Base-by-base conservation (phyloP, 495 filamentous ascomycete species). In the Tetracladium marchalianum region DNA sequence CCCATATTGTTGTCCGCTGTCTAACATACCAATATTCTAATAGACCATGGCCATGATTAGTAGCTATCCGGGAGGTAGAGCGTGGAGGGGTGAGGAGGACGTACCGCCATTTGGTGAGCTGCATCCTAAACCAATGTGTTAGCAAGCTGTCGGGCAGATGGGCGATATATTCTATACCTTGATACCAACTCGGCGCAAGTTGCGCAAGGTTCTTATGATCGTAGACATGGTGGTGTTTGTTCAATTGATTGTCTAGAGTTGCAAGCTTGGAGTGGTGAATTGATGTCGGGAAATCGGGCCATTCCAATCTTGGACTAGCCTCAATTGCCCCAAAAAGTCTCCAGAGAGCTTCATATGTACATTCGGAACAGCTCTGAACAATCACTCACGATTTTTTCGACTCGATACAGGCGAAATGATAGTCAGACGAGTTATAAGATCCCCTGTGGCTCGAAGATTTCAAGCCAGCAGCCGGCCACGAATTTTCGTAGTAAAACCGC, bases 31-130 rank as follows among this genome's bases (percentile, higher is more conserved):
- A 44, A 37, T 24, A 42, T 58, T 48, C 55, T 58, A 54, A 6
- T 49, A 37, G 12, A 35, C 15, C 33, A 44, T 40, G 7, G 1
- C 51, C 18, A 47, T 39, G 34, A 19, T 58, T 24, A 58, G 51
- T 32, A 45, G 15, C 43, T 46, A 33, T 51, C n/a, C 36, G 19
- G 39, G 15, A 37, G 5, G 18, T 39, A 18, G 15, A 12, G 31
- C 10, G n/a, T 35, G 32, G 37, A 44, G 51, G 44, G 41, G 39
- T 8, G 41, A 15, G 43, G 31, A 53, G 34, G 44, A 72, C 76
- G 64, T 82, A 95, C 89, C 69, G 90, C 81, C 77, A 98, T 79
- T 71, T 98, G 92, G 65, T 90, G 85, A 66, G 68, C 82, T 70
- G 81, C 88, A 58, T 94, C 84, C 88, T 94, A 60, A 43, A 47